Base-by-base conservation (phyloP, 2,329 filamentous ascomycete genomes). In the Arthrobotrys entomopaga region DNA sequence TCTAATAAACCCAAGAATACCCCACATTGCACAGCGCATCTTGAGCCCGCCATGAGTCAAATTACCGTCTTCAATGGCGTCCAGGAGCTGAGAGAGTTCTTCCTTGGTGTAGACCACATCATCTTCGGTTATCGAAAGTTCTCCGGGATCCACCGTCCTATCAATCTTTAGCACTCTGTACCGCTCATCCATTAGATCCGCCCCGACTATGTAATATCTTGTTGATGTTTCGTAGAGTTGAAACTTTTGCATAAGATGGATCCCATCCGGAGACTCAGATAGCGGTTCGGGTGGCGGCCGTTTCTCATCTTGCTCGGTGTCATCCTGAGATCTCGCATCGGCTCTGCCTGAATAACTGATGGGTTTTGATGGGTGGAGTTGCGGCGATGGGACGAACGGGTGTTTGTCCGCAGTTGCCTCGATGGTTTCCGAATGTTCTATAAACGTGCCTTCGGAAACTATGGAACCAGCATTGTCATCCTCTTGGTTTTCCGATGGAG, bases 141-240 rank as follows among this genome's bases (percentile, higher is more conserved):
- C 91, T 77, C 85, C 91, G 79, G 86, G 86, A 77, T 93, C 91
- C 26, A 90, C 89, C 3, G 92, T 97, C 52, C 95, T 89, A 80
- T 98, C 94, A 78, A 99, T 96, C 82, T 98, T 97, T 80, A 99
- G 83, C 66, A 99, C 92, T 59, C 93, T 89, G 81, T 95, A 98
- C 24, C 91, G 88, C 79, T 88, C 90, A 81, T 98, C 95, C 77
- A 92, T 89, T 65, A 97, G 88, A 80, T 99, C 95, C 59, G 91
- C 91, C 13, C 95, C 95, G 16, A 98, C 92, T 77, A 99, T 90
- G 81, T 97, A 99, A 82, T 95, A 99, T 60, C 92, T 88, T 65
- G 90, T 92, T 11, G 92, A 91, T 2, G 95, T 99, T 83, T 99
- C 95, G 82, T 99, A 98, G 20, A 99, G 84, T n/a, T 91, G 95